Evolutionary conservation across 306 rosid genomes (phyloP).

Genomic region (Gillenia trifoliata): DNA sequence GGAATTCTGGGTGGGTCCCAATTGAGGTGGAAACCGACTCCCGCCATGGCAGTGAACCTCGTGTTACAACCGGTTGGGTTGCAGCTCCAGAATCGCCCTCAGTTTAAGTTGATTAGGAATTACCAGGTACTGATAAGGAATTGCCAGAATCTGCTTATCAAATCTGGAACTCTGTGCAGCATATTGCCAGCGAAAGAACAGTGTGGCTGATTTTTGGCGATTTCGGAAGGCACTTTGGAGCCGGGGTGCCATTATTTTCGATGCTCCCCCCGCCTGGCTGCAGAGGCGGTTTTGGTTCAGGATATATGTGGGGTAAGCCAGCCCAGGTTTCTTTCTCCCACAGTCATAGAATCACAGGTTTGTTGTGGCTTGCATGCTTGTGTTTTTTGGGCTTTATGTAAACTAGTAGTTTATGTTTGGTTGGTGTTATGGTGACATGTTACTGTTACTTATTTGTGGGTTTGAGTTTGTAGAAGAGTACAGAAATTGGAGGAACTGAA

Average conservation of each 20-base stretch:
- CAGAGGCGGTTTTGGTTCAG: neutral
- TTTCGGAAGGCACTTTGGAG: neutral
- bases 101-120: neutral
- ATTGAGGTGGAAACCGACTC: slow-evolving; percentile 5
- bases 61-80: neutral
- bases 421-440: neutral
- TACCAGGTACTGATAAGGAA: neutral
- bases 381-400: neutral
- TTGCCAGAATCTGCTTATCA: neutral
- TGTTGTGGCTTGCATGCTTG: neutral
- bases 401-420: neutral
- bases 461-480: neutral
- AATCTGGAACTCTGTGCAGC: neutral
- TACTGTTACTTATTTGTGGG: neutral
- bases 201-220: slow-evolving; percentile 2
- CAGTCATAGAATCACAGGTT: neutral
- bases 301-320: neutral
- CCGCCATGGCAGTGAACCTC: neutral
- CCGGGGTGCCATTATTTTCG: neutral
- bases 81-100: neutral
- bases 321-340: neutral
- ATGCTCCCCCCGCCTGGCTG: neutral
- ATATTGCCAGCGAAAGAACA: neutral
- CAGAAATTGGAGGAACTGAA: neutral
- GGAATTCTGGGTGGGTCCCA: neutral